These are phyloP conservation scores for Mycosphaerelloides madeirae DNA, from an alignment of 2,329 filamentous ascomycete genomes.

Conservation along the genomic window DNA sequence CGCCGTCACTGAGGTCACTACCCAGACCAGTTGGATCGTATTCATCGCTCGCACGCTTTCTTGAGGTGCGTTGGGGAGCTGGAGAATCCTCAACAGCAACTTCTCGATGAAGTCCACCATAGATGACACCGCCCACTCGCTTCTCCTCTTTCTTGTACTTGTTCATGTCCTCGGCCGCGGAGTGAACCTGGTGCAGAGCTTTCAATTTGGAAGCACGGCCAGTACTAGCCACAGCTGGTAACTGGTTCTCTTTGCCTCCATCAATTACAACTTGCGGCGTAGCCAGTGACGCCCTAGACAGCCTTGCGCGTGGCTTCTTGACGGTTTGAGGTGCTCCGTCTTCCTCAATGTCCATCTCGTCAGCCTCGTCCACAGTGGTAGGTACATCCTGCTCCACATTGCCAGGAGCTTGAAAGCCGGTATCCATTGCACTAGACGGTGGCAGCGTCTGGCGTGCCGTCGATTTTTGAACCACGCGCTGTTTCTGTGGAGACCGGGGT, in stretches of 20 bases:
- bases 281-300: constrained; percentile 11
- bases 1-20: constrained; percentile 43
- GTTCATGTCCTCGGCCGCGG: constrained; percentile 65
- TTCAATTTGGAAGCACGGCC: constrained; percentile 78
- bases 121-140: constrained; percentile 62
- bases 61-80: constrained; percentile 18
- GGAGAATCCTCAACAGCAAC: constrained; percentile 41
- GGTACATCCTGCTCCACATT: constrained; percentile 7
- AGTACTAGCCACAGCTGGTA: constrained; percentile 69
- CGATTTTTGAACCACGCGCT: constrained; percentile 17
- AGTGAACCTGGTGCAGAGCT: constrained; percentile 56
- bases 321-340: constrained; percentile 17
- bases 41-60: constrained; percentile 37
- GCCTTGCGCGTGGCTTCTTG: constrained; percentile 27
- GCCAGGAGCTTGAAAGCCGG: constrained; percentile 1
- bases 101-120: constrained; percentile 49
- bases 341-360: constrained; percentile 21
- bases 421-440: constrained; percentile 14
- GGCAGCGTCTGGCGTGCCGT: constrained; percentile 19
- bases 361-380: constrained; percentile 16
- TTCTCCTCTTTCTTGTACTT: constrained; percentile 93
- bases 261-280: constrained; percentile 25
- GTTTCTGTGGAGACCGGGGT: constrained; percentile 24
- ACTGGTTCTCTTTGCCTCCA: constrained; percentile 74
- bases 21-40: constrained; percentile 38